These are phyloP conservation scores for Suhomyces sp. DNA, from an alignment of 805 yeast genomes.

Conservation along the genomic window DNA sequence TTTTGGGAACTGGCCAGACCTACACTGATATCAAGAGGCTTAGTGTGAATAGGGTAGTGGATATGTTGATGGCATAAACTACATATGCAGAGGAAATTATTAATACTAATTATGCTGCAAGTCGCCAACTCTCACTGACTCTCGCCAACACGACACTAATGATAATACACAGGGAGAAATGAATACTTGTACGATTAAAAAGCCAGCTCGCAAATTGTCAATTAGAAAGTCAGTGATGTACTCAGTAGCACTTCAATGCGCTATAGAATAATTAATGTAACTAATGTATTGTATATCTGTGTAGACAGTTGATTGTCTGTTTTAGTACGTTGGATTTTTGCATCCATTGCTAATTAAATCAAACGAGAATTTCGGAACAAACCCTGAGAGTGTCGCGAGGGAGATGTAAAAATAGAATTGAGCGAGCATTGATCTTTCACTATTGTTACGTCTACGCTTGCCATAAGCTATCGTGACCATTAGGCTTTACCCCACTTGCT, in stretches of 20 bases:
- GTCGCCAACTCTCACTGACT: too few relatives aligned
- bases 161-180: too few relatives aligned
- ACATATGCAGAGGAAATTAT: too few relatives aligned
- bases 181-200: too few relatives aligned
- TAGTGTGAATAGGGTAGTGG: constrained; percentile 90
- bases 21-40: constrained; percentile 89
- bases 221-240: too few relatives aligned
- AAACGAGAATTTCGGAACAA: neutral
- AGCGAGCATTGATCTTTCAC: neutral
- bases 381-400: neutral
- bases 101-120: too few relatives aligned
- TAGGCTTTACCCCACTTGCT: neutral
- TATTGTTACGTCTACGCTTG: neutral
- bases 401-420: neutral
- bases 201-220: too few relatives aligned
- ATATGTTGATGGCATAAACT: constrained; percentile 62
- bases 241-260: neutral
- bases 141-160: too few relatives aligned
- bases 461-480: neutral
- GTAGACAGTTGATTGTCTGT: too few relatives aligned
- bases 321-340: neutral
- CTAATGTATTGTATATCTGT: too few relatives aligned
- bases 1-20: constrained; percentile 96
- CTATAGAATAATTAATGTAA: too few relatives aligned
- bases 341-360: neutral